A percentile compares a stretch with the other conserved stretches of the same genome.
Evolutionary conservation across 2,329 filamentous ascomycete genomes (phyloP).

Genomic region (Diaporthe humulicola): DNA sequence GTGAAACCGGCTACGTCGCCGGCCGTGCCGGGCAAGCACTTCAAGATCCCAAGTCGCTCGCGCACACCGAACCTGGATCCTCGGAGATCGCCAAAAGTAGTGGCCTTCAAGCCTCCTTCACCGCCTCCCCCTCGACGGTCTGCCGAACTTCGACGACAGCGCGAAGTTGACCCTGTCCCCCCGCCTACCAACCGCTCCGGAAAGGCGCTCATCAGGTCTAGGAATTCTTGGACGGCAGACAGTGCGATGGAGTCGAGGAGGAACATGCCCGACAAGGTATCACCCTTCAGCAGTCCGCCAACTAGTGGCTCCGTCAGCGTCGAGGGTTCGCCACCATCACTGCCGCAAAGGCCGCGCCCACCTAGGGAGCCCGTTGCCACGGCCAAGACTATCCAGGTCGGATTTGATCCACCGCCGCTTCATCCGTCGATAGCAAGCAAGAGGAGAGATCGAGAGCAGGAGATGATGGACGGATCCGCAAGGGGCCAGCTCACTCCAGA

Average conservation of each 20-base stretch:
- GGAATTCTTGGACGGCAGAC: conserved; percentile 45
- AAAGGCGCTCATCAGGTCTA: conserved; percentile 64
- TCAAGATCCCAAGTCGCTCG: conserved; percentile 63
- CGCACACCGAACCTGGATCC: conserved; percentile 65
- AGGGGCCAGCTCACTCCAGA: conserved; percentile 56
- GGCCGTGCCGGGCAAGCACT: conserved; percentile 58
- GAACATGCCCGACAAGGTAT: conserved; percentile 64
- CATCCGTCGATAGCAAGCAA: conserved; percentile 62
- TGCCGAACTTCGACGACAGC: conserved; percentile 67
- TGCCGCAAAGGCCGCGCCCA: conserved; percentile 65
- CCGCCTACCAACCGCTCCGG: conserved; percentile 85
- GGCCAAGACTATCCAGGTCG: conserved; percentile 50
- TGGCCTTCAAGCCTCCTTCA: conserved; percentile 68
- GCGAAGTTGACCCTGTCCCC: conserved; percentile 58
- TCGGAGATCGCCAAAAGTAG: conserved; percentile 61
- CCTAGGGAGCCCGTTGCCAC: conserved; percentile 52
- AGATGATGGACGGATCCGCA: conserved; percentile 53
- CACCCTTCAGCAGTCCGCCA: conserved; percentile 90
- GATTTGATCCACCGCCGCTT: conserved; percentile 66
- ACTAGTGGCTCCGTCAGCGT: conserved; percentile 73
- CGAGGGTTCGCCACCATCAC: conserved; percentile 63
- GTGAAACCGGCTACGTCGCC: conserved; percentile 55
- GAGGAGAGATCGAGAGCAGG: conserved; percentile 60
- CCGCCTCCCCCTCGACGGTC: conserved; percentile 75
- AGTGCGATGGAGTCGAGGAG: conserved; percentile 49